phyloP scores from a whole-genome alignment of 805 yeast species.

The Myxozyma udenii region DNA sequence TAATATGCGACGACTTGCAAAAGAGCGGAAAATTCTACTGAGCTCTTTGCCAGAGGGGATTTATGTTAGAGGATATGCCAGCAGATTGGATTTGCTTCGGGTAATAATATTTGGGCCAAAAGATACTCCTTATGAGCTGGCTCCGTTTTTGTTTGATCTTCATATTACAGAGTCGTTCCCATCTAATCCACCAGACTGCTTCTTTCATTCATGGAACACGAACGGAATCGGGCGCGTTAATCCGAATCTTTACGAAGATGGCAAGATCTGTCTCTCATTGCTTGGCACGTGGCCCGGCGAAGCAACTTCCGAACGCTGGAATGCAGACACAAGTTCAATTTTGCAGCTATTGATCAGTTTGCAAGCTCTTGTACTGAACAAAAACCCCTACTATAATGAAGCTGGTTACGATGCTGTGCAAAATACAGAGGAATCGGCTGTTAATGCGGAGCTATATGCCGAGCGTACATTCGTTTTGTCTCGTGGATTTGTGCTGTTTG shows the following conservation, averaged over 20 bases:
- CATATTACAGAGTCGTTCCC: constrained; percentile 19
- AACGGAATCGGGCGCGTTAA: constrained; percentile 30
- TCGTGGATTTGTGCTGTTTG: constrained; percentile 25
- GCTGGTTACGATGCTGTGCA: constrained; percentile 28
- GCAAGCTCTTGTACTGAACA: constrained; percentile 26
- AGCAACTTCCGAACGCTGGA: constrained; percentile 21
- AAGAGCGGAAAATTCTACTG: constrained; percentile 22
- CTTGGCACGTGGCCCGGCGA: constrained; percentile 31
- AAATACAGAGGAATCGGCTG: constrained; percentile 20
- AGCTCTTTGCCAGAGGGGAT: constrained; percentile 28
- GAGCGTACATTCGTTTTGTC: constrained; percentile 27
- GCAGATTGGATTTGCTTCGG: constrained; percentile 25
- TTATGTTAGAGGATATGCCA: constrained; percentile 24
- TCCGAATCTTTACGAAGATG: constrained; percentile 29
- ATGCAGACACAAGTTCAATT: constrained; percentile 23
- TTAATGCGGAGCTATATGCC: constrained; percentile 20
- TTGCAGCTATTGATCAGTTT: constrained; percentile 25
- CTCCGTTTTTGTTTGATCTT: constrained; percentile 28
- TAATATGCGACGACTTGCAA: constrained; percentile 23
- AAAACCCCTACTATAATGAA: constrained; percentile 26
- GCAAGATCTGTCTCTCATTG: constrained; percentile 27
- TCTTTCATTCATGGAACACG: constrained; percentile 29
- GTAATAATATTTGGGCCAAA: constrained; percentile 24
- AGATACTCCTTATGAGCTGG: constrained; percentile 28
- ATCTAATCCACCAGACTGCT: constrained; percentile 21